Percentiles rank a stretch among this genome's conserved stretches.
Conservation (phyloP, 441 rosid species). For the Adansonia gregorii region DNA sequence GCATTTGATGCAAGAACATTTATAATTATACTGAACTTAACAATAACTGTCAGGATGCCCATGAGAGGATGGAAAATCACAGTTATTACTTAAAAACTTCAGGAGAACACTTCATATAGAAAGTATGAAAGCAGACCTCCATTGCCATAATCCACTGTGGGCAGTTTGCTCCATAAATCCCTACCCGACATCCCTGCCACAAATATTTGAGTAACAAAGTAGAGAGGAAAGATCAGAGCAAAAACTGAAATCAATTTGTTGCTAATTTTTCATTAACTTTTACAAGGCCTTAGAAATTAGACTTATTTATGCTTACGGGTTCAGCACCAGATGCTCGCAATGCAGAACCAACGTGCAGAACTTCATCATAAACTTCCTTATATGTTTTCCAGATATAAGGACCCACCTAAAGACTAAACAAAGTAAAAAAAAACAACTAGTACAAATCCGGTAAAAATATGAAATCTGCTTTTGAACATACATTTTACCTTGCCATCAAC, state of each 20-base stretch:
- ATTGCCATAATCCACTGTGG: slow-evolving; percentile 95
- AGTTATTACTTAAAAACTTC: neutral
- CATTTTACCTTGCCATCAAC: slow-evolving; percentile 66
- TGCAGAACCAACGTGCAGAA: slow-evolving; percentile 77
- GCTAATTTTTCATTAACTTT: no score
- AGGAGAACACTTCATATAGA: neutral
- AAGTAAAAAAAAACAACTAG: neutral
- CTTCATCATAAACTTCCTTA: slow-evolving; percentile 77
- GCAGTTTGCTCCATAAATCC: slow-evolving; percentile 91
- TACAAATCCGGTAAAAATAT: neutral
- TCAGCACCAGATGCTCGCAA: slow-evolving; percentile 78
- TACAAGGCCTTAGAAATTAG: slow-evolving; percentile 13
- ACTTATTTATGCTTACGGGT: slow-evolving; percentile 56
- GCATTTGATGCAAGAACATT: slow-evolving; percentile 5
- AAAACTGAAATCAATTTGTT: neutral
- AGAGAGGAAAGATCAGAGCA: neutral
- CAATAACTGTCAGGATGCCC: no score
- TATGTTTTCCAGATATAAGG: slow-evolving; percentile 90
- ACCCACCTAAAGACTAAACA: slow-evolving; percentile 52
- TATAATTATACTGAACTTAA: neutral
- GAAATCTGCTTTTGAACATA: slow-evolving; percentile 12
- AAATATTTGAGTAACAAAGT: neutral
- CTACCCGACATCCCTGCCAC: slow-evolving; percentile 73
- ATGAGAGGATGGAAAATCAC: no score
- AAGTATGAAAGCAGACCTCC: slow-evolving; percentile 61